Evolutionary conservation across 2,329 filamentous ascomycete species (phyloP).

Genomic region (Corinectria fuckeliana): DNA sequence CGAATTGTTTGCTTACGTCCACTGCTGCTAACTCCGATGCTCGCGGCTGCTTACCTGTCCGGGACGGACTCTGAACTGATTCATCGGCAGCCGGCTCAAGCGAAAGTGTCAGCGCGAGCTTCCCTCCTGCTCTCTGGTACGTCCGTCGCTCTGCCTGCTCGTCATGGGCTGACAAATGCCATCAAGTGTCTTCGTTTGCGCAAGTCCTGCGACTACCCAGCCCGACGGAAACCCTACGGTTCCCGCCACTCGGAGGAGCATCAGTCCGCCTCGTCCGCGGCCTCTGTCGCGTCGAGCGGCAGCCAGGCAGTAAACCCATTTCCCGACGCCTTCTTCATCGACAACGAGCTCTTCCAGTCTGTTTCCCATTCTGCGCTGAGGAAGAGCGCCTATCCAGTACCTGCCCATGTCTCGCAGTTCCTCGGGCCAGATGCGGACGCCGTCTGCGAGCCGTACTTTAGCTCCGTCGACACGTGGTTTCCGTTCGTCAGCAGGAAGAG

Average conservation of each 20-base stretch:
- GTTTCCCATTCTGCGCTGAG: neutral
- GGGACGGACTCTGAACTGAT: no score
- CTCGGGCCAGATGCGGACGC: neutral
- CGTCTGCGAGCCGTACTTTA: neutral
- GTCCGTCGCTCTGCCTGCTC: neutral
- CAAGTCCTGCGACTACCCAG: slow-evolving; percentile 2
- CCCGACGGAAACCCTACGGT: neutral
- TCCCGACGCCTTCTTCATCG: slow-evolving; percentile 1
- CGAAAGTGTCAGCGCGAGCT: slow-evolving; percentile 6
- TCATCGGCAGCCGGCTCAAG: neutral
- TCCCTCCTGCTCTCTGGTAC: neutral
- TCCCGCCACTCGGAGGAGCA: neutral
- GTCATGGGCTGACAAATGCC: neutral
- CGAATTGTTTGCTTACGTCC: neutral
- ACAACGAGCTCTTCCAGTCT: neutral
- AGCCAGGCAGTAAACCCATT: neutral
- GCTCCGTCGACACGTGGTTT: neutral
- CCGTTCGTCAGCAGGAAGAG: slow-evolving; percentile 3
- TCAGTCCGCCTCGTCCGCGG: neutral
- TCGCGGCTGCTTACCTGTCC: neutral
- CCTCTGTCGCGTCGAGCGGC: neutral
- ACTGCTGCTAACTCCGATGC: neutral
- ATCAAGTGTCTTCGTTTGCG: neutral
- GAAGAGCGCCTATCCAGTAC: neutral
- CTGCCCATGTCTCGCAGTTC: neutral